Percentiles rank a stretch among this genome's conserved stretches.
Conservation (phyloP, 2,329 filamentous ascomycete species). For the Akanthomyces lecanii region DNA sequence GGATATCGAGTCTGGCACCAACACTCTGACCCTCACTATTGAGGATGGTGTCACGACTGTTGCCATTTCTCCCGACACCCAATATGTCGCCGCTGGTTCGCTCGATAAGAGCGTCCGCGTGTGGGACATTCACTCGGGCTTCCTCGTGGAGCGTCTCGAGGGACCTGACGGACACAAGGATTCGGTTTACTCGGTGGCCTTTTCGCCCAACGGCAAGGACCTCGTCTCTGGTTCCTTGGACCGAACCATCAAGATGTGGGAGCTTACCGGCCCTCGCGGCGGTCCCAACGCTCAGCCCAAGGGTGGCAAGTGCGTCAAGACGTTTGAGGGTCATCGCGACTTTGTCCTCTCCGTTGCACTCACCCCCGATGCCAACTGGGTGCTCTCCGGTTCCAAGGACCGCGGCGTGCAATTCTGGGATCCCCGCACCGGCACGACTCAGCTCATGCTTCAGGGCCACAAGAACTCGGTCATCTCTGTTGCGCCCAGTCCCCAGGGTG, state of each 20-base stretch:
- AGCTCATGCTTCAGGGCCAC: constrained; percentile 97
- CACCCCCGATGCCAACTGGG: constrained; percentile 91
- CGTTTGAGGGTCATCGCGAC: constrained; percentile 96
- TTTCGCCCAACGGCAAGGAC: constrained; percentile 87
- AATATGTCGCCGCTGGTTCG: constrained; percentile 89
- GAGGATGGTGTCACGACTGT: constrained; percentile 98
- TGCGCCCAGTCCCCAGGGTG: constrained; percentile 82
- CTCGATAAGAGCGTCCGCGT: constrained; percentile 97
- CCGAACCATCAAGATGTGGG: constrained; percentile 99
- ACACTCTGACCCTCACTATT: constrained; percentile 81
- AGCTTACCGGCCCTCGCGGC: constrained; percentile 70
- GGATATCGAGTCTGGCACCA: constrained; percentile 83
- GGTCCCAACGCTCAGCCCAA: constrained; percentile 65
- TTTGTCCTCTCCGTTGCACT: constrained; percentile 95
- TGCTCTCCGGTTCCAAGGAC: constrained; percentile 95
- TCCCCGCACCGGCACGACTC: constrained; percentile 83
- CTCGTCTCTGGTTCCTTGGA: constrained; percentile 93
- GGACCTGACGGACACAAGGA: constrained; percentile 94
- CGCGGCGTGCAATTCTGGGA: constrained; percentile 99
- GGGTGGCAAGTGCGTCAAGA: constrained; percentile 90
- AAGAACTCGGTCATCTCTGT: constrained; percentile 99
- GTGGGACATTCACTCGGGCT: constrained; percentile 86
- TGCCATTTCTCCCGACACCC: constrained; percentile 91
- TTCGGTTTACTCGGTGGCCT: constrained; percentile 93
- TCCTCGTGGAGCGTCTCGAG: constrained; percentile 85